These are phyloP conservation scores for Tympanopsis confertula DNA, from an alignment of 2,329 filamentous ascomycete species.

Conservation along the genomic window DNA sequence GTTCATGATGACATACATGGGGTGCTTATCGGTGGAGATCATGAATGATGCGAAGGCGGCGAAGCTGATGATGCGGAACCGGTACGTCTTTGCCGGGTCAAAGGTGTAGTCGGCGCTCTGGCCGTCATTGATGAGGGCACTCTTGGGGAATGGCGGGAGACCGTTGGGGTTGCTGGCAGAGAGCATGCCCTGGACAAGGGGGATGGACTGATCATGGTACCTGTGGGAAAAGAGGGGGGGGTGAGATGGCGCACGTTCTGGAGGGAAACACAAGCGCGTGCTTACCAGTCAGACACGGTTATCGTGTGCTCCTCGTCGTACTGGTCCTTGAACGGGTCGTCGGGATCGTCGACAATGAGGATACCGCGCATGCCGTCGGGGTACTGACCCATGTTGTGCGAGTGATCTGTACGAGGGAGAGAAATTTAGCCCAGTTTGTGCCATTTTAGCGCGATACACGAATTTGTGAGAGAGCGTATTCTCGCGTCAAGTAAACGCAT, in stretches of 20 bases:
- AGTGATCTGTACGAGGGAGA: conserved; percentile 36
- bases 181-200: conserved; percentile 26
- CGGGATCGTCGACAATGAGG: conserved; percentile 46
- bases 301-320: conserved; percentile 48
- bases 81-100: conserved; percentile 29
- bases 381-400: conserved; percentile 52
- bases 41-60: conserved; percentile 29
- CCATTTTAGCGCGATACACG: no score
- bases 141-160: conserved; percentile 26
- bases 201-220: conserved; percentile 27
- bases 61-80: conserved; percentile 33
- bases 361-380: conserved; percentile 55
- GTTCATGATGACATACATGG: conserved; percentile 31
- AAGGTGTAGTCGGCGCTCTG: conserved; percentile 20
- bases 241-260: not conserved
- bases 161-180: conserved; percentile 23
- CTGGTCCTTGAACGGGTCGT: conserved; percentile 35
- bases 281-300: conserved; percentile 32
- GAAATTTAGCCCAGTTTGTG: no score
- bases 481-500: no score
- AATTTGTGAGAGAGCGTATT: no score
- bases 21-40: conserved; percentile 28
- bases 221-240: conserved; percentile 9
- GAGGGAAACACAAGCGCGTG: not conserved
- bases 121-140: conserved; percentile 30